Evolutionary conservation across 306 rosid genomes (phyloP).

Genomic region (Castanea sativa): DNA sequence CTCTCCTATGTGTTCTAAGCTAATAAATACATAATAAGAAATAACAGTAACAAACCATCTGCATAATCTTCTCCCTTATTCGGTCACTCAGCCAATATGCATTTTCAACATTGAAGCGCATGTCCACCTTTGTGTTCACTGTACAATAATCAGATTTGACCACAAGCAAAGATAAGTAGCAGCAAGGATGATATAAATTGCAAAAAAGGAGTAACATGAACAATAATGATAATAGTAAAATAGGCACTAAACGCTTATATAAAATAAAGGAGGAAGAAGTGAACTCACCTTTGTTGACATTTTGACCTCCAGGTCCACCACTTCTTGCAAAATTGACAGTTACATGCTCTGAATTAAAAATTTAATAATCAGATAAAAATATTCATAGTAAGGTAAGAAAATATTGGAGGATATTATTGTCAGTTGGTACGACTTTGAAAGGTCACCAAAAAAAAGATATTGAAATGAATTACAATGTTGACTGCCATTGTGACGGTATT

Average conservation of each 20-base stretch:
- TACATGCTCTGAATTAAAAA: conserved; percentile 59
- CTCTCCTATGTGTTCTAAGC: not conserved
- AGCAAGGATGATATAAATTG: conserved; percentile 5
- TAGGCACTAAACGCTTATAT: not conserved
- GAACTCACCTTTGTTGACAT: conserved; percentile 77
- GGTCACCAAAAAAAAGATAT: not conserved
- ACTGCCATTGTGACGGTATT: not conserved
- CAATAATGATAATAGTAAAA: not conserved
- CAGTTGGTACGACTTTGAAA: not conserved
- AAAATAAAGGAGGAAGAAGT: not conserved
- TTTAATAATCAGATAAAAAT: not conserved
- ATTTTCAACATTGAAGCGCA: conserved; percentile 86
- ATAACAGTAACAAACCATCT: conserved; percentile 49
- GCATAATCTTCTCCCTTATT: conserved; percentile 78
- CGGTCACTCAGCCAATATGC: conserved; percentile 79
- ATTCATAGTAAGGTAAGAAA: not conserved
- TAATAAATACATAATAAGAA: not conserved
- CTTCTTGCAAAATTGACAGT: conserved; percentile 83
- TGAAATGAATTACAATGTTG: not conserved
- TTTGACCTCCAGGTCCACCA: conserved; percentile 99
- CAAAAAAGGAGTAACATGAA: conserved; percentile 3
- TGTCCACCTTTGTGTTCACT: conserved; percentile 98
- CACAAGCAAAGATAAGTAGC: not conserved
- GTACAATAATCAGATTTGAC: conserved; percentile 19
- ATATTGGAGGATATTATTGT: not conserved